Evolutionary conservation across 805 yeast species (phyloP).

Genomic region (Kluyveromyces aestuarii): DNA sequence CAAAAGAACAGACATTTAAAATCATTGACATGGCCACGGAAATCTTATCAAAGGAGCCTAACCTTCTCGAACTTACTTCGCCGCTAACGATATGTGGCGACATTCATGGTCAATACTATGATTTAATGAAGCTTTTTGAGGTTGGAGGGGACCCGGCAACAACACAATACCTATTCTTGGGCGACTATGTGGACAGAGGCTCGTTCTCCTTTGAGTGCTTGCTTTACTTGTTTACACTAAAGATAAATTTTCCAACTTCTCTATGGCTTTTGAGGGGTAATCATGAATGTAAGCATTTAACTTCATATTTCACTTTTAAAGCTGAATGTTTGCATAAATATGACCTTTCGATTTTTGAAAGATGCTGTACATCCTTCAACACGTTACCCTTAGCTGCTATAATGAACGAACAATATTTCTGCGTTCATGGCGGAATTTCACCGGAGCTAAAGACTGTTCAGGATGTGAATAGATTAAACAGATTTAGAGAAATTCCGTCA

Average conservation of each 20-base stretch:
- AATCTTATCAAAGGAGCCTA: conserved; percentile 63
- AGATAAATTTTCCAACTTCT: conserved; percentile 62
- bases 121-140: conserved; percentile 81
- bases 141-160: conserved; percentile 80
- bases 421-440: conserved; percentile 94
- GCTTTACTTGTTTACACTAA: conserved; percentile 67
- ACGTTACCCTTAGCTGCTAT: conserved; percentile 87
- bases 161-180: conserved; percentile 77
- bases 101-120: conserved; percentile 93
- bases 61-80: conserved; percentile 70
- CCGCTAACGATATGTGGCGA: conserved; percentile 97
- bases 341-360: conserved; percentile 53
- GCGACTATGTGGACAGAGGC: conserved; percentile 95
- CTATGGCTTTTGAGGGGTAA: conserved; percentile 86
- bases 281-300: conserved; percentile 89
- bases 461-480: conserved; percentile 59
- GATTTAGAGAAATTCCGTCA: conserved; percentile 91
- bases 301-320: conserved; percentile 89
- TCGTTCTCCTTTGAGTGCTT: conserved; percentile 78
- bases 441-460: conserved; percentile 67
- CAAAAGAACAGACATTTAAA: conserved; percentile 56
- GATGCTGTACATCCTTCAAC: conserved; percentile 69
- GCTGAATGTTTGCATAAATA: conserved; percentile 86
- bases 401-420: conserved; percentile 88
- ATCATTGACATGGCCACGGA: conserved; percentile 61